Percentiles rank a stretch among this genome's conserved stretches.
Conservation (phyloP, 169 alveolate species). For the Babesia sp. region DNA sequence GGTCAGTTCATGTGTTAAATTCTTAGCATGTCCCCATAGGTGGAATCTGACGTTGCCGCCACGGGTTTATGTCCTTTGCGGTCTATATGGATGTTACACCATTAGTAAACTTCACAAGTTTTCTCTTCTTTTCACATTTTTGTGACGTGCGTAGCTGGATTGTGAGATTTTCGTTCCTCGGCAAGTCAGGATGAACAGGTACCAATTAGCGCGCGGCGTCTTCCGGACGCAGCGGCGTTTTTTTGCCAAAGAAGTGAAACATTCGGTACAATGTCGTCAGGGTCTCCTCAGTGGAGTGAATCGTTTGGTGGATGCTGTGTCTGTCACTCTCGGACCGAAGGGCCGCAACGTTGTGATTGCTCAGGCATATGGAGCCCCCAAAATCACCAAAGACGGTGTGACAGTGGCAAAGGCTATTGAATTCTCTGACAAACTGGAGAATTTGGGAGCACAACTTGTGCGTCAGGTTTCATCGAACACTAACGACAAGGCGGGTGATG, state of each 20-base stretch:
- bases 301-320: conserved; percentile 97
- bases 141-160: neutral
- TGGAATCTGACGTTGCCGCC: conserved; percentile 1
- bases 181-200: neutral
- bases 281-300: conserved; percentile 86
- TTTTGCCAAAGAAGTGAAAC: conserved; percentile 73
- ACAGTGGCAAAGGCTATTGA: conserved; percentile 98
- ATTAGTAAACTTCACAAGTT: neutral
- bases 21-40: conserved; percentile 18
- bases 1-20: neutral
- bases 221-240: conserved; percentile 56
- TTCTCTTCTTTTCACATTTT: neutral
- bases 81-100: neutral
- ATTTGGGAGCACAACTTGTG: conserved; percentile 97
- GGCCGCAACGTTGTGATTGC: conserved; percentile 98
- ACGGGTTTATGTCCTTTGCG: neutral
- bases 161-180: neutral
- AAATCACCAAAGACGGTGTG: conserved; percentile 99
- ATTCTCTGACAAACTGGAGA: conserved; percentile 89
- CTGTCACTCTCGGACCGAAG: conserved; percentile 98
- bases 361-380: conserved; percentile 93
- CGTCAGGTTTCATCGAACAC: conserved; percentile 97
- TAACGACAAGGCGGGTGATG: conserved; percentile 99
- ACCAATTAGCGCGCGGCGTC: conserved; percentile 26
- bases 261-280: conserved; percentile 76